Evolutionary conservation across 1,284 basidiomycete genomes (phyloP), one percentile per base, ranked within the genome.

Genomic region (Leccinum fallax): DNA sequence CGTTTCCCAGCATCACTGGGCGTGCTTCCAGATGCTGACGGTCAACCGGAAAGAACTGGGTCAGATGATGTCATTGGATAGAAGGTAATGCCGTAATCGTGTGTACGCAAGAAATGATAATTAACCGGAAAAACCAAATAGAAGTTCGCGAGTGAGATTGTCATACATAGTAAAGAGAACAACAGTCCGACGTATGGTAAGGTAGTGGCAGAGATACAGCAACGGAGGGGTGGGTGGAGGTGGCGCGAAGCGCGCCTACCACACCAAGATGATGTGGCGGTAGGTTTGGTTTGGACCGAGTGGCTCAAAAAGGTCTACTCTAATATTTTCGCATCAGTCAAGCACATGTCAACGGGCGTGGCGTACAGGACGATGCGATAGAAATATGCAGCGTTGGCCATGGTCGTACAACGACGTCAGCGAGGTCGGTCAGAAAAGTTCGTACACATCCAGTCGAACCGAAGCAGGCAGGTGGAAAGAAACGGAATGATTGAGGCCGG

Each of bases 21-120:
- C 9, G 40, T 43, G n/a, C 40, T 43, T 43, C 40, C n/a, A 16
- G n/a, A n/a, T 38, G 36, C 15, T 16, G 43, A 46, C 10, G 21
- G 21, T 49, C 48, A 21, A 46, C 43, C 43, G 43, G 43, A 48
- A 46, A 48, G 43, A 21, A 26, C 53, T 46, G 19, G n/a, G 21
- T 59, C 40, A 49, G 53, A 55, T 63, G 58, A 69, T 59, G 40
- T 49, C 59, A 55, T 58, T 51, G 52, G 53, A 57, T 63, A 59
- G 24, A 46, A 49, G 51, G 13, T 2, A 40, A 61, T 61, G 64
- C 57, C 55, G 32, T 36, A 16, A 61, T 40, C 59, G 43, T 46
- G 40, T 43, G 59, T 65, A 69, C 59, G 68, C 66, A 69, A 61
- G 59, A 63, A 61, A 61, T 60, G 60, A 65, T 63, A 67, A 73